Evolutionary conservation across 2,329 filamentous ascomycete species (phyloP), one percentile per base, ranked within the genome.

Genomic region (Monilinia aucupariae): DNA sequence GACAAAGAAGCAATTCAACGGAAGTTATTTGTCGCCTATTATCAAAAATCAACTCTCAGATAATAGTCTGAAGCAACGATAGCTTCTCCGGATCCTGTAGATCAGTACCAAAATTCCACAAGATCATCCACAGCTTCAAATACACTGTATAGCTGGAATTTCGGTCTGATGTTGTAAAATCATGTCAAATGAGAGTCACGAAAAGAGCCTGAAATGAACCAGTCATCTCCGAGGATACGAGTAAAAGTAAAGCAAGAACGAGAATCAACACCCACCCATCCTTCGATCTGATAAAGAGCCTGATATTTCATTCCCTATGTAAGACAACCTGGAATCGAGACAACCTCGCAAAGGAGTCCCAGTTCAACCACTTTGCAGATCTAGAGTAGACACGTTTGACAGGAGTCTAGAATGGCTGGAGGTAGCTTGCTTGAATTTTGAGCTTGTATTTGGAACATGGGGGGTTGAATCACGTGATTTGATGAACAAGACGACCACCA

Each of bases 161-260:
- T n/a, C n/a, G n/a, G n/a, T 25, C 15, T 45, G n/a, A 32, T 39
- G 25, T 34, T 55, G 3, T 37, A 4, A 10, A 48, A 47, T 22
- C 27, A 39, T 55, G 27, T 47, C 13, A 55, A 47, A 55, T 45
- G 20, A 32, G 3, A 12, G 27, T 45, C 9, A 15, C 10, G 4
- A 48, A 22, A 37, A 15, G n/a, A 6, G 20, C 8, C 34, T 53
- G 8, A 47, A 55, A 61, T 61, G 50, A 53, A 27, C 59, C 59
- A 49, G 59, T 55, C 50, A 54, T 45, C n/a, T n/a, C 55, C 8
- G n/a, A n/a, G n/a, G n/a, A n/a, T n/a, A n/a, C n/a, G n/a, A n/a
- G n/a, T n/a, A 45, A 12, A 55, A 39, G 22, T 17, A 37, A 37
- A 30, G 17, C 1, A 13, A 61, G 30, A 52, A 43, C 12, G 37